These are phyloP conservation scores for Xylaria palmicola DNA, from an alignment of 495 filamentous ascomycete genomes.

Conservation along the genomic window DNA sequence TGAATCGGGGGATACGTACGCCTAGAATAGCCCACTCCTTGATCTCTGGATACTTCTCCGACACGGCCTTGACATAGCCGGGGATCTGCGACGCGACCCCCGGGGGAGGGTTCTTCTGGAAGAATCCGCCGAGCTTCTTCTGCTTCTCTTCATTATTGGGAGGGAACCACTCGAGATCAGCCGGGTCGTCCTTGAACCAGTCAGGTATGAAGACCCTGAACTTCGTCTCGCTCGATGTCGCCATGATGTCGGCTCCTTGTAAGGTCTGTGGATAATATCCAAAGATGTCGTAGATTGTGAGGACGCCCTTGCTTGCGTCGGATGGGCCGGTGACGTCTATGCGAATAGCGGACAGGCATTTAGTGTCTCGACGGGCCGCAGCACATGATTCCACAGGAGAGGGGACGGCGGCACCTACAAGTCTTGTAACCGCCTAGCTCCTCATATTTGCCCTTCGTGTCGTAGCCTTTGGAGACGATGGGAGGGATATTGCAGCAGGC, in stretches of 20 bases:
- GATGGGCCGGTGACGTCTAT: slow-evolving; percentile 62
- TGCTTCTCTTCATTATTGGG: slow-evolving; percentile 79
- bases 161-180: slow-evolving; percentile 63
- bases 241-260: slow-evolving; percentile 70
- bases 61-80: slow-evolving; percentile 57
- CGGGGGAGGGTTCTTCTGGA: slow-evolving; percentile 63
- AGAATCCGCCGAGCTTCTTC: slow-evolving; percentile 73
- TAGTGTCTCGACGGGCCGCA: neutral
- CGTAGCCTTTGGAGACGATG: slow-evolving; percentile 60
- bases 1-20: slow-evolving; percentile 37
- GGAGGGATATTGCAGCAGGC: slow-evolving; percentile 76
- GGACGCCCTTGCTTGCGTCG: slow-evolving; percentile 56
- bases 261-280: slow-evolving; percentile 68
- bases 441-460: slow-evolving; percentile 63
- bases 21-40: slow-evolving; percentile 85
- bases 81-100: slow-evolving; percentile 65
- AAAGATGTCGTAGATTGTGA: slow-evolving; percentile 72
- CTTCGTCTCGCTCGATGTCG: slow-evolving; percentile 52
- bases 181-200: slow-evolving; percentile 61
- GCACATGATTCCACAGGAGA: neutral
- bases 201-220: slow-evolving; percentile 65
- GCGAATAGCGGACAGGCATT: neutral
- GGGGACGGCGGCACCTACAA: slow-evolving; percentile 45
- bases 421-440: slow-evolving; percentile 66
- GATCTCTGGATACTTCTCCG: slow-evolving; percentile 56